Evolutionary conservation across 2,329 filamentous ascomycete species (phyloP), one percentile per base, ranked within the genome.

Genomic region (Ploettnerulaceae sp.): DNA sequence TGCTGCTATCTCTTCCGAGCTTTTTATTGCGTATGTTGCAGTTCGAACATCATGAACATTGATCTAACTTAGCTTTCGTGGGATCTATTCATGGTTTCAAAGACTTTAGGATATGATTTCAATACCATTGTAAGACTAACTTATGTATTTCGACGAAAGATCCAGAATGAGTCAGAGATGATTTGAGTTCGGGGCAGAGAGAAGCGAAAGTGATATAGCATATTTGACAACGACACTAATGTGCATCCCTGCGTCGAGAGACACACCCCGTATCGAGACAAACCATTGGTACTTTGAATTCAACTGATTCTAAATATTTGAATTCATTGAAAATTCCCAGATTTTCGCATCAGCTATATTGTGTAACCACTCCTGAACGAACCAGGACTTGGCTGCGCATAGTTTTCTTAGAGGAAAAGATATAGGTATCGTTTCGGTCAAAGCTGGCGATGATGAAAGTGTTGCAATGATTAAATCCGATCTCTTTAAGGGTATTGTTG

Each of bases 1-100:
- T 35, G 32, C 32, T 35, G 32, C 32, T 35, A 35, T 35, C 32
- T 35, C 32, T 35, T 35, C 32, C 17, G 32, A 35, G 32, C 32
- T 35, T 21, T 35, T 35, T 21, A 35, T 18, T 35, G 4, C 32
- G 5, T 35, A 21, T 35, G 32, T 35, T 12, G 32, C 32, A 21
- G 22, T 21, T 35, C 32, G 17, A 35, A 35, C 32, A 35, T 35
- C n/a, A 9, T 35, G 32, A 35, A 35, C 17, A 21, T 33, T 32
- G n/a, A n/a, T n/a, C n/a, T n/a, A n/a, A n/a, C n/a, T n/a, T n/a
- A n/a, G n/a, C n/a, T n/a, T n/a, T n/a, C n/a, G n/a, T n/a, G n/a
- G n/a, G n/a, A n/a, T n/a, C n/a, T n/a, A n/a, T n/a, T n/a, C n/a
- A n/a, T n/a, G n/a, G n/a, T n/a, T n/a, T n/a, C n/a, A n/a, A n/a